Base-by-base conservation (phyloP, 257 asterid genomes). In the Scutellaria barbata region DNA sequence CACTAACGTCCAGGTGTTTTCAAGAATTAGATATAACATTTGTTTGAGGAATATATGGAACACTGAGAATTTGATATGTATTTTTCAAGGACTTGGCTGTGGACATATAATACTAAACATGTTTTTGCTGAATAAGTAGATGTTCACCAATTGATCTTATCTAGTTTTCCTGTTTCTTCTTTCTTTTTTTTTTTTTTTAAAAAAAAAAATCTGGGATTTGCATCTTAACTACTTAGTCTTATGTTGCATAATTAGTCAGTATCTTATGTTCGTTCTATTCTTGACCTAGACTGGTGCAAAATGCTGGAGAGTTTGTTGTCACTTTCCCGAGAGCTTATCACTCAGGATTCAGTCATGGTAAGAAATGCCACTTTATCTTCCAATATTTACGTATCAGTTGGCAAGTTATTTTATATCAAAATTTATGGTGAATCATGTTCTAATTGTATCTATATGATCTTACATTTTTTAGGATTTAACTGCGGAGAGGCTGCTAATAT, bases 261-360 rank as follows among this genome's bases (percentile, higher is more conserved):
- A 71, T 60, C 75, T 71, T 59, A 72, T 64, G 46, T 66, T 10
- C 62, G 17, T 62, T 55, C 30, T 69, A 17, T 56, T 71, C 53
- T 80, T 78, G 51, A 69, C 55, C 74, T 76, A 95, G 99, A 96
- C 77, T 95, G 87, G 95, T 95, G 76, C 99, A 95, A 78, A 90
- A 95, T 86, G 92, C 98, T 45, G 99, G 99, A 76, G 99, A 95
- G 64, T 92, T 92, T 83, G 99, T 95, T 52, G 96, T 95, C 82
- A 95, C 99, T 55, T 95, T 95, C 78, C 99, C 99, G 72, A 85
- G 98, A 80, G 99, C 99, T 75, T 95, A 95, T 80, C 99, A 95
- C 91, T 92, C 99, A 13, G 99, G 99, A 63, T 95, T 95, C 81
- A 95, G 99, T 86, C 99, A 92, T 56, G 99, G 99, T 92, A 84